These are phyloP conservation scores for Wickerhamomyces canadensis DNA, from an alignment of 805 yeast species.

Conservation along the genomic window DNA sequence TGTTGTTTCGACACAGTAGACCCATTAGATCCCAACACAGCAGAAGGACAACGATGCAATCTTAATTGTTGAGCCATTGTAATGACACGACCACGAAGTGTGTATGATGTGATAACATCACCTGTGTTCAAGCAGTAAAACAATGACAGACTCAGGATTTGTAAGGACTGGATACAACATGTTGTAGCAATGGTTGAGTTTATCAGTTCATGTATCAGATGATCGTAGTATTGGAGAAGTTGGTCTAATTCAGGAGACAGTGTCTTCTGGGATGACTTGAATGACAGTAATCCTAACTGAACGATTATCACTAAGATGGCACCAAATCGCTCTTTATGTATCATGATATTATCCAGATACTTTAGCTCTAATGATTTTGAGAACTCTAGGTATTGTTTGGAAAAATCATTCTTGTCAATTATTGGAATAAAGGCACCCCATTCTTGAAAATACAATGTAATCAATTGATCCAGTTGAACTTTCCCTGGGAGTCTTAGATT, in stretches of 20 bases:
- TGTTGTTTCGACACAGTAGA: slow-evolving; percentile 59
- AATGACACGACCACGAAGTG: slow-evolving; percentile 66
- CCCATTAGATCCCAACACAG: slow-evolving; percentile 64
- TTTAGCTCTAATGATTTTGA: slow-evolving; percentile 39
- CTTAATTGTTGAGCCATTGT: slow-evolving; percentile 85
- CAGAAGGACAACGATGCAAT: slow-evolving; percentile 81
- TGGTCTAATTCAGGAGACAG: slow-evolving; percentile 2
- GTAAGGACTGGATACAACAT: slow-evolving; percentile 65
- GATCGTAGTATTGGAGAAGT: slow-evolving; percentile 47
- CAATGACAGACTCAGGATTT: slow-evolving; percentile 61
- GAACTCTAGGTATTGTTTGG: slow-evolving; percentile 48
- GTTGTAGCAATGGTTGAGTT: slow-evolving; percentile 53
- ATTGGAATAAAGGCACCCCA: slow-evolving; percentile 74
- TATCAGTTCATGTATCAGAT: slow-evolving; percentile 55
- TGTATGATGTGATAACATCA: slow-evolving; percentile 68
- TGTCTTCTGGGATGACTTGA: slow-evolving; percentile 3
- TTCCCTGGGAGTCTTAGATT: slow-evolving; percentile 43
- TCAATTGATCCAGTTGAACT: slow-evolving; percentile 59
- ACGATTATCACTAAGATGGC: slow-evolving; percentile 42
- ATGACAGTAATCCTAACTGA: slow-evolving; percentile 38
- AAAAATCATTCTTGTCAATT: slow-evolving; percentile 63
- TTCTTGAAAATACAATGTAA: slow-evolving; percentile 64
- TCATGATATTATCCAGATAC: slow-evolving; percentile 36
- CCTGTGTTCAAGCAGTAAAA: slow-evolving; percentile 71
- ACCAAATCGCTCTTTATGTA: slow-evolving; percentile 49